Evolutionary conservation across 2,329 filamentous ascomycete species (phyloP), one percentile per base, ranked within the genome.

Genomic region (Beauveria brongniartii): DNA sequence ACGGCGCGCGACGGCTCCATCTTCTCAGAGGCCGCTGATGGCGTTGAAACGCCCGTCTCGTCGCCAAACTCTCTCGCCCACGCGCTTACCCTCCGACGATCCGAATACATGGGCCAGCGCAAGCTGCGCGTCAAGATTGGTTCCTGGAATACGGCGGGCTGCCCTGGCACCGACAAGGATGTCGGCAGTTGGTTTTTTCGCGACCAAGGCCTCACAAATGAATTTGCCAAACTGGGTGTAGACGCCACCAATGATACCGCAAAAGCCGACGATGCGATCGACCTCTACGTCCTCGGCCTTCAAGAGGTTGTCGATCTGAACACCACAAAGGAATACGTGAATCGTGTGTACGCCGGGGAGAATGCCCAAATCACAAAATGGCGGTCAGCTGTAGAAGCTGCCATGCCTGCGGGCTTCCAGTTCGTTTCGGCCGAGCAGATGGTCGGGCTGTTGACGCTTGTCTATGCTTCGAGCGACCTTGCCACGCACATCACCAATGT

Each of bases 241-340:
- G 67, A 82, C 5, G 70, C 75, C 1, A 71, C 72, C 4, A 69
- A 76, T 26, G 65, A 65, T 51, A 52, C 63, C 62, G 68, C 73
- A 37, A 55, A 52, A 26, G n/a, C 40, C 24, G 72, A 71, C 78
- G 57, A 74, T 72, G 84, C 91, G n/a, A 82, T 97, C 48, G 92
- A 89, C 1, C 82, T 99, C 18, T 99, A 97, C 70, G 90, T 92
- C 0, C 78, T 99, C 8, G 93, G 92, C 0, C 75, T 99, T 60
- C 94, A 99, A 70, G 94, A 99, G 74, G 86, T 97, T 28, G 89
- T 97, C 12, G 91, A 96, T 71, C 80, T 99, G 61, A 88, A 87
- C 28, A 87, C 89, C 37, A 85, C 91, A 3, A 82, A 87, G 28
- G 91, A 95, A 69, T 91, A 92, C 56, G 79, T 96, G 67, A 83